These are phyloP conservation scores for Sporodiniella umbellata DNA, from an alignment of 371 early-diverging fungal species.

Conservation along the genomic window DNA sequence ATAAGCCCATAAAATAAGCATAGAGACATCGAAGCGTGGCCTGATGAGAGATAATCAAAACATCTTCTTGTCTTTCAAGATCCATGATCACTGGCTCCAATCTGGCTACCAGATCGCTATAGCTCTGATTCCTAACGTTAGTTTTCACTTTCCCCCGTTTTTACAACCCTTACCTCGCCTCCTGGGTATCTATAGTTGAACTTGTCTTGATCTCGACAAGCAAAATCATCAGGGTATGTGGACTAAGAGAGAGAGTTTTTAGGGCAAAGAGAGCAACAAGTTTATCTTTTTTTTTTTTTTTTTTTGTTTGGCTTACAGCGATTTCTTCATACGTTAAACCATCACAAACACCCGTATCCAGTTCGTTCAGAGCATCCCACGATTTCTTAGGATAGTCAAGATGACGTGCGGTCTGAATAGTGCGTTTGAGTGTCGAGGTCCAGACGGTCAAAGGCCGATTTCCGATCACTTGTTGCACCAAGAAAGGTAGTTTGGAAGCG, in stretches of 20 bases:
- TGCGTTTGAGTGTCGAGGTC: slow-evolving; percentile 93
- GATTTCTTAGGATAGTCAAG: slow-evolving; percentile 85
- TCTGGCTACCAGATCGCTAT: slow-evolving; percentile 67
- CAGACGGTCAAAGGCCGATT: slow-evolving; percentile 82
- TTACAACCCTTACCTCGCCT: slow-evolving; percentile 93
- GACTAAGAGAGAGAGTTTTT: too few species aligned
- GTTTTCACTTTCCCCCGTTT: too few species aligned
- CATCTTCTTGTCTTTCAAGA: slow-evolving; percentile 93
- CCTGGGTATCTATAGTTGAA: slow-evolving; percentile 91
- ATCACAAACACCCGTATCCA: slow-evolving; percentile 97
- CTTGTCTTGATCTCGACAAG: slow-evolving; percentile 92
- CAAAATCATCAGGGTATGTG: slow-evolving; percentile 82
- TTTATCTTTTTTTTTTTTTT: background rate
- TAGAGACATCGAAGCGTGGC: slow-evolving; percentile 93
- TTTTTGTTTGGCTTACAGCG: slow-evolving; percentile 46
- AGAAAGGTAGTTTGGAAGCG: slow-evolving; percentile 76
- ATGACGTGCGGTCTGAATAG: slow-evolving; percentile 84
- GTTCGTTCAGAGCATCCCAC: slow-evolving; percentile 97
- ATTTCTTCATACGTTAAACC: slow-evolving; percentile 98
- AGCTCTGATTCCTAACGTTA: too few species aligned
- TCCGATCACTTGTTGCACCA: slow-evolving; percentile 72
- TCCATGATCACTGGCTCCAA: slow-evolving; percentile 91
- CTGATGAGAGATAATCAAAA: slow-evolving; percentile 93
- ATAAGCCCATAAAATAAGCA: slow-evolving; percentile 88
- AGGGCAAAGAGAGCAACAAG: background rate